Conservation (phyloP, 768 basidiomycete species). For the Suillus tomentosus region DNA sequence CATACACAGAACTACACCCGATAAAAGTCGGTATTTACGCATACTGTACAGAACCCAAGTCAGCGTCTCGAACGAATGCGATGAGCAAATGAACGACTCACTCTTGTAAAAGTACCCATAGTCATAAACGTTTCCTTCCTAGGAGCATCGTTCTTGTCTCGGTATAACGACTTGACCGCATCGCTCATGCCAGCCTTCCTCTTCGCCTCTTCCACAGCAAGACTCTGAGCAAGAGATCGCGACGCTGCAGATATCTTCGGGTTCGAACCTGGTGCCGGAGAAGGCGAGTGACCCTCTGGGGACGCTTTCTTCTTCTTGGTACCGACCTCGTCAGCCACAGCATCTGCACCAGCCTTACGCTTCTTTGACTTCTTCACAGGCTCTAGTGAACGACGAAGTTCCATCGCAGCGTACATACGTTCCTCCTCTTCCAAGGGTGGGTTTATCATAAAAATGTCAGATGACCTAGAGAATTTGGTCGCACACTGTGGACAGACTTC, state of each 20-base stretch:
- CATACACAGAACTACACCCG: neutral
- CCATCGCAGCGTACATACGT: slow-evolving; percentile 57
- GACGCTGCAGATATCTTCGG: slow-evolving; percentile 58
- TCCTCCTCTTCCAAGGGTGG: slow-evolving; percentile 68
- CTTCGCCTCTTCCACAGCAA: slow-evolving; percentile 82
- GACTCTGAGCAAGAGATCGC: slow-evolving; percentile 66
- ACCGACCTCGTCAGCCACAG: slow-evolving; percentile 25
- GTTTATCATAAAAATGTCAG: slow-evolving; percentile 67
- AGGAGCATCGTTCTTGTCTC: slow-evolving; percentile 50
- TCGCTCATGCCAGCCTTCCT: slow-evolving; percentile 83
- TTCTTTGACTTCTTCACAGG: slow-evolving; percentile 55
- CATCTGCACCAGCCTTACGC: slow-evolving; percentile 55
- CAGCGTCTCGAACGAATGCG: neutral
- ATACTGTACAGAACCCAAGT: slow-evolving; percentile 11
- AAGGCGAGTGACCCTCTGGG: slow-evolving; percentile 17
- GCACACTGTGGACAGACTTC: slow-evolving; percentile 80
- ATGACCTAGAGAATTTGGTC: slow-evolving; percentile 58
- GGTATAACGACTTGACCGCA: slow-evolving; percentile 82
- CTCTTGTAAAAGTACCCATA: slow-evolving; percentile 88
- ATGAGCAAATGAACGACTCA: slow-evolving; percentile 40
- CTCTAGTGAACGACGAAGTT: slow-evolving; percentile 55
- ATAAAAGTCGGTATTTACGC: slow-evolving; percentile 9
- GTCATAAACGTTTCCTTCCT: slow-evolving; percentile 91
- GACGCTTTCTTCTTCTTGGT: slow-evolving; percentile 46
- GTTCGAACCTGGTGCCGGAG: slow-evolving; percentile 39